Conservation (phyloP, 305 asterid genomes). For the Rubia peregrina region DNA sequence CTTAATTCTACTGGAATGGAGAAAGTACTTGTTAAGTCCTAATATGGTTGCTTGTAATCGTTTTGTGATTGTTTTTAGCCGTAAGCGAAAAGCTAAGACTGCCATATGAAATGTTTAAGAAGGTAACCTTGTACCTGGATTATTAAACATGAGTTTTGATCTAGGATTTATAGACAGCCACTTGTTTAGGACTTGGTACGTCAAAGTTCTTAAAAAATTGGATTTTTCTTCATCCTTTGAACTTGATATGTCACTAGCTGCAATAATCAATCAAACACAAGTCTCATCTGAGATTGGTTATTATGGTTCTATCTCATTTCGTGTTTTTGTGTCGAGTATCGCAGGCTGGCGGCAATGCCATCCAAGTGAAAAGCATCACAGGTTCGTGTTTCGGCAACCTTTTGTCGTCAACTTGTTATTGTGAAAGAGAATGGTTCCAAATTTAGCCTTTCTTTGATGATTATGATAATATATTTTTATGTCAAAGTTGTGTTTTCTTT, state of each 20-base stretch:
- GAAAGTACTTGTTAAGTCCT: too few relatives aligned
- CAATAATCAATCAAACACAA: not conserved
- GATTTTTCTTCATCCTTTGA: not conserved
- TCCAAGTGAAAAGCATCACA: constrained; percentile 21
- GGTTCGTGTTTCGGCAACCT: constrained; percentile 30
- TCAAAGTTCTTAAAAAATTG: not conserved
- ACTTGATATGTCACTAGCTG: not conserved
- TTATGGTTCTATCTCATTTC: not conserved
- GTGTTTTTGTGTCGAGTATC: constrained; percentile 8
- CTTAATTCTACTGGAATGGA: too few relatives aligned
- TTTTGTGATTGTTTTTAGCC: constrained; percentile 9
- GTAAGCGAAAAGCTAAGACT: constrained; percentile 60
- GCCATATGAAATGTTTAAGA: constrained; percentile 39
- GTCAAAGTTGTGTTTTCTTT: too few relatives aligned
- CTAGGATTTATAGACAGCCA: not conserved
- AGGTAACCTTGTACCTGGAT: constrained; percentile 43
- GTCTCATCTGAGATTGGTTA: not conserved
- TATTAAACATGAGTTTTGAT: constrained; percentile 15
- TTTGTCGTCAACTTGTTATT: not conserved
- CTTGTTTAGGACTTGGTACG: not conserved
- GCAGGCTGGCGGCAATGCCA: constrained; percentile 45
- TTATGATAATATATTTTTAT: not conserved
- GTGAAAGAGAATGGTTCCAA: not conserved
- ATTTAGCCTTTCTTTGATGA: not conserved
- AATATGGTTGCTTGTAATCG: not conserved